These are phyloP conservation scores for Boletus tylopilopsis DNA, from an alignment of 768 basidiomycete genomes.

Conservation along the genomic window DNA sequence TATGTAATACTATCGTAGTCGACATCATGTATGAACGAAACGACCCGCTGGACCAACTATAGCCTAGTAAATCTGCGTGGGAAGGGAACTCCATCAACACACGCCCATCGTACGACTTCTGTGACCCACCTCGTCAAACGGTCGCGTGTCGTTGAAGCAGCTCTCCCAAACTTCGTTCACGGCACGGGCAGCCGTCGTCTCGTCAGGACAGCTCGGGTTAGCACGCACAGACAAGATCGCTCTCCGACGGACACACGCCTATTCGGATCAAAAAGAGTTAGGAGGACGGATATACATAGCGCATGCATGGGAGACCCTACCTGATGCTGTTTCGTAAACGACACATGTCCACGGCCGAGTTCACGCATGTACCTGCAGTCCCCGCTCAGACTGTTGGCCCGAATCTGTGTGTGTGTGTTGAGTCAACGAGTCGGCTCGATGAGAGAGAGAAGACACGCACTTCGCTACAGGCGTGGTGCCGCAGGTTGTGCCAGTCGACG, in stretches of 20 bases:
- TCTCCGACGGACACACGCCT: conserved; percentile 89
- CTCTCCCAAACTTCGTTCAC: conserved; percentile 98
- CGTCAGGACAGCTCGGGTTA: conserved; percentile 77
- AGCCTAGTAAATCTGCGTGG: conserved; percentile 33
- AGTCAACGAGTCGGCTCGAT: too few species aligned
- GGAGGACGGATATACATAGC: conserved; percentile 14
- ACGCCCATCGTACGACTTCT: background rate
- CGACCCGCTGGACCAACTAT: background rate
- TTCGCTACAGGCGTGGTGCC: conserved; percentile 97
- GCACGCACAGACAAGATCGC: conserved; percentile 77
- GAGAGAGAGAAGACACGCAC: conserved; percentile 41
- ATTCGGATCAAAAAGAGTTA: conserved; percentile 2
- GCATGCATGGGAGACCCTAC: conserved; percentile 37
- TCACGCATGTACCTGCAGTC: conserved; percentile 90
- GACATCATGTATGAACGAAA: too few species aligned
- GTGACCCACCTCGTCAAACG: conserved; percentile 84
- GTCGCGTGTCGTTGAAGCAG: conserved; percentile 91
- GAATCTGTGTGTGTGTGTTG: conserved; percentile 85
- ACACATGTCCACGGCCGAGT: conserved; percentile 66
- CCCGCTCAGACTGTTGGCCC: conserved; percentile 90
- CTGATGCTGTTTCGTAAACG: conserved; percentile 94
- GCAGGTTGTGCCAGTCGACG: conserved; percentile 84
- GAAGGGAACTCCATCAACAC: conserved; percentile 10
- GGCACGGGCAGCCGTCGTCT: conserved; percentile 75
- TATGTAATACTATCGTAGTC: conserved; percentile 7